phyloP scores from a whole-genome alignment of 2,329 filamentous ascomycete species.

The Xylaria sp. region DNA sequence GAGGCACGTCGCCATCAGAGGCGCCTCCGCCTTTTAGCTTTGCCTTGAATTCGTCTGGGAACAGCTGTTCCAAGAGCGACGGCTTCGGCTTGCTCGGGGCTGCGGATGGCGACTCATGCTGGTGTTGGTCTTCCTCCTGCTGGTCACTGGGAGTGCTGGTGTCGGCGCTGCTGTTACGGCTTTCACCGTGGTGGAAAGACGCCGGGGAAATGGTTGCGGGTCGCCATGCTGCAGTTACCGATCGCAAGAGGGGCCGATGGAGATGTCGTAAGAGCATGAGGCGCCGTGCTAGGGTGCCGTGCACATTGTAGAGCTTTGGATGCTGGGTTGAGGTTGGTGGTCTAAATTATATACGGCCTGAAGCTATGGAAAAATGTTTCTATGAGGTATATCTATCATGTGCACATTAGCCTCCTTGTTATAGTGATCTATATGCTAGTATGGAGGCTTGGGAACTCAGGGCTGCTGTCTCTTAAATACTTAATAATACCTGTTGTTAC shows the following conservation, averaged over 20 bases:
- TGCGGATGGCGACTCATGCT: conserved; percentile 4
- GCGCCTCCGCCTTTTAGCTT: conserved; percentile 20
- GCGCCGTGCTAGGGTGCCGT: conserved; percentile 44
- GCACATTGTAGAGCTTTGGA: conserved; percentile 45
- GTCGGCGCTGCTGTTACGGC: conserved; percentile 12
- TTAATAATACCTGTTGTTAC: too few relatives aligned
- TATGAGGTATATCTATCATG: not conserved
- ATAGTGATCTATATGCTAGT: conserved; percentile 12
- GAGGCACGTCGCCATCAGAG: conserved; percentile 1
- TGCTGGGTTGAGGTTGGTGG: conserved; percentile 18
- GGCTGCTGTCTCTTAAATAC: not conserved
- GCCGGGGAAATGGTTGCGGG: conserved; percentile 29
- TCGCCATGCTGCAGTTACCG: conserved; percentile 49
- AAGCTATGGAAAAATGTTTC: conserved; percentile 20
- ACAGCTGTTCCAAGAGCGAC: conserved; percentile 61
- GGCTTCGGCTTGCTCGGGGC: conserved; percentile 16
- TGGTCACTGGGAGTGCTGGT: not conserved
- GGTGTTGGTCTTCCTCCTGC: conserved; percentile 2
- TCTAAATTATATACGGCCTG: not conserved
- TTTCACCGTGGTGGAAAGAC: conserved; percentile 41
- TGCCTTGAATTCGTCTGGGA: conserved; percentile 60
- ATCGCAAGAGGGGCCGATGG: conserved; percentile 49
- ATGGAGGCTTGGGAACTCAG: not conserved
- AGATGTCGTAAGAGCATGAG: conserved; percentile 52
- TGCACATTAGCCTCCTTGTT: not conserved